Base-by-base conservation (phyloP, 192 early-diverging fungal genomes). In the Backusella australiensis region DNA sequence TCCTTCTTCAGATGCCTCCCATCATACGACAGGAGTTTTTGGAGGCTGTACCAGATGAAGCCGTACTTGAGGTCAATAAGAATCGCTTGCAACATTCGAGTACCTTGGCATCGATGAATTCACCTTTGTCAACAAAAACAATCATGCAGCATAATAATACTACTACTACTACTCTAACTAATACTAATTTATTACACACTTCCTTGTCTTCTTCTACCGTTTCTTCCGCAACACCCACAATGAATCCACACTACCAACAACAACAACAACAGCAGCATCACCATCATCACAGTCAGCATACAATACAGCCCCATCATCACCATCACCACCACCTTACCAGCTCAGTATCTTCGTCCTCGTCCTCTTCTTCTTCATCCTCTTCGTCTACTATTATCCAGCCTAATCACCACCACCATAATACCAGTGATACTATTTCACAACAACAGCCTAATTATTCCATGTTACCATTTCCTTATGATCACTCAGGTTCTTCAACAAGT, bases 31-130 rank as follows among this genome's bases (percentile, higher is more conserved):
- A 81, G 15, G 87, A 84, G 32, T 88, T 88, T 69, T 75, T 88
- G 26, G 83, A 86, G 6, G 77, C 80, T 15, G 77, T 88, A 1
- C 87, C 87, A 2, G 79, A 86, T n/a, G 85, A 84, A 19, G 87
- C 85, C 1, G 77, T 82, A 4, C 69, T 88, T 2, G 80, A 88
- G 38, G 69, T 85, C 6, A 80, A 34, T 52, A 68, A 34, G 42
- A 75, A 63, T 63, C 56, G 56, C n/a, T 12, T 29, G 15, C 70
- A 71, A 1, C 44, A 71, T 49, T 44, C 68, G 29, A 63, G 23
- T 63, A 63, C 56, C 2, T 29, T 63, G 56, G 26, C 56, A 23
- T 41, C 68, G 5, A 36, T 36, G 6, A 69, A 42, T 41, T 42
- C 11, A 69, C 32, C 35, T 17, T 63, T 63, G 29, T 63, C 56